Evolutionary conservation across 257 asterid genomes (phyloP).

Genomic region (Gentiana straminea): DNA sequence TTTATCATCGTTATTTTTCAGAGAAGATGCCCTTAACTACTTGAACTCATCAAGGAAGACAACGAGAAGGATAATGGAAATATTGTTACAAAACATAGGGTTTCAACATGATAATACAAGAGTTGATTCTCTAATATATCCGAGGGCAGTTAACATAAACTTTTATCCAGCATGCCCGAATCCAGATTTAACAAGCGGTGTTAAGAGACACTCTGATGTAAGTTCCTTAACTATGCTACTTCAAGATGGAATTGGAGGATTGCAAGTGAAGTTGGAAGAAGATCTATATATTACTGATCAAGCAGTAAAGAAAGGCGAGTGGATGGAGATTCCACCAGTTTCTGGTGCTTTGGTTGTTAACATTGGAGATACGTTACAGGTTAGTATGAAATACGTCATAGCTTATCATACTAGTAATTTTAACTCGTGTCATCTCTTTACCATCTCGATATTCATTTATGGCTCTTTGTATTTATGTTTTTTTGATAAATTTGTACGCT

Average conservation of each 20-base stretch:
- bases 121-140: constrained; percentile 15
- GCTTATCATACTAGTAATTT: no score
- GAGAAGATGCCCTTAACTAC: constrained; percentile 23
- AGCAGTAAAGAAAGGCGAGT: constrained; percentile 14
- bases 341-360: constrained; percentile 26
- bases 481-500: no score
- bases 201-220: constrained; percentile 30
- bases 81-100: constrained; percentile 16
- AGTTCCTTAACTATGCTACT: constrained; percentile 25
- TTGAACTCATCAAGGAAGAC: constrained; percentile 21
- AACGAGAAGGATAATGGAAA: constrained; percentile 19
- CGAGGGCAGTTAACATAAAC: constrained; percentile 23
- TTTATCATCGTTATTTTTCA: background rate
- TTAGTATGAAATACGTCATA: no score
- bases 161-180: constrained; percentile 28
- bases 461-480: no score
- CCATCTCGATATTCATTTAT: no score
- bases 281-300: no score
- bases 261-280: constrained; percentile 10
- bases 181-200: constrained; percentile 29
- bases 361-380: constrained; percentile 35
- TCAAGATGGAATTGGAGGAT: constrained; percentile 27
- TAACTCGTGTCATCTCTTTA: no score
- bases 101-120: constrained; percentile 16
- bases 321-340: constrained; percentile 23